A percentile compares a stretch with the other conserved stretches of the same genome.
phyloP scores from a whole-genome alignment of 192 early-diverging fungal species.

The Funneliformis geosporum region DNA sequence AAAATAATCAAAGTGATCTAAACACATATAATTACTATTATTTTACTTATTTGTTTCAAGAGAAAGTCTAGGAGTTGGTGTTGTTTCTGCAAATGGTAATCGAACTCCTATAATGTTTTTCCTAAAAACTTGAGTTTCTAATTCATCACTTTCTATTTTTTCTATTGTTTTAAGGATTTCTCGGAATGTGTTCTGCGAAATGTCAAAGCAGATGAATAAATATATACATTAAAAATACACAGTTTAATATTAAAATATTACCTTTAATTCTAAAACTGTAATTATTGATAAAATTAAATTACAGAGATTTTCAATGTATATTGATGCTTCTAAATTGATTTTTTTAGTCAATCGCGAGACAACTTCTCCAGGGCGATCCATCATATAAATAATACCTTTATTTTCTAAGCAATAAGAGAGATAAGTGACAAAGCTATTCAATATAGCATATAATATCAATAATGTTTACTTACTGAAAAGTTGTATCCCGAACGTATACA shows the following conservation, averaged over 20 bases:
- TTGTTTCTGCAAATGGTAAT: neutral
- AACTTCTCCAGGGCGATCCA: neutral
- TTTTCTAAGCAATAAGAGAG: constrained; percentile 19
- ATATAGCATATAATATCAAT: constrained; percentile 12
- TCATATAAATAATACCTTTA: constrained; percentile 20
- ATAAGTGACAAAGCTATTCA: neutral
- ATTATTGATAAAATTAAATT: constrained; percentile 20
- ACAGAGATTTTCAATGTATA: constrained; percentile 11
- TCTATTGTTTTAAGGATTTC: neutral
- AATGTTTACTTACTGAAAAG: constrained; percentile 27
- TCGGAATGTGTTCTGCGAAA: constrained; percentile 3
- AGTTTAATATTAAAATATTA: neutral
- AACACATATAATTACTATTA: too few species aligned
- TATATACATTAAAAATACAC: neutral
- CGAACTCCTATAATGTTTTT: neutral
- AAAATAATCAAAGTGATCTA: too few species aligned
- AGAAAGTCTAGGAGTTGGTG: neutral
- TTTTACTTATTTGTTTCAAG: neutral
- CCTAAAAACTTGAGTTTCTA: neutral
- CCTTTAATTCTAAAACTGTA: constrained; percentile 23
- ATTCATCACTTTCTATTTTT: constrained; percentile 16
- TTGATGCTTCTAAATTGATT: constrained; percentile 7
- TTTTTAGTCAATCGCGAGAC: constrained; percentile 5
- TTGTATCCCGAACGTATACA: constrained; percentile 15
- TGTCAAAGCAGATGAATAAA: constrained; percentile 5